These are phyloP conservation scores for Canariomyces notabilis DNA, from an alignment of 2,329 filamentous ascomycete genomes.

Conservation along the genomic window DNA sequence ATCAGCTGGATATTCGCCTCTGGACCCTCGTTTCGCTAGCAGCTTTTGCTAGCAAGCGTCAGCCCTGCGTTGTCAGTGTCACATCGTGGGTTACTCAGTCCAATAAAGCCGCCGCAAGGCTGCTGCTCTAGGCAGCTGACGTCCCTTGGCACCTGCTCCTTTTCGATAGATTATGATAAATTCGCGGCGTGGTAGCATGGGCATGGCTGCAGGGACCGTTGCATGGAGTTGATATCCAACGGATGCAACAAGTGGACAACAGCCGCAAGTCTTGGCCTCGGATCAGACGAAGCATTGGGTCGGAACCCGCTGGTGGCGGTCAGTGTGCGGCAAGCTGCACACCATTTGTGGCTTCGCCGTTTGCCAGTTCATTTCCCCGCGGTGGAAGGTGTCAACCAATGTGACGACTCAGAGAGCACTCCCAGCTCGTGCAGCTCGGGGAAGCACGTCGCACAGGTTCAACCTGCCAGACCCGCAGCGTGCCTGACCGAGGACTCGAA, in stretches of 20 bases:
- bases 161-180: not conserved
- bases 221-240: not conserved
- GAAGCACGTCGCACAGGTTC: too few relatives aligned
- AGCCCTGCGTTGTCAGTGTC: not conserved
- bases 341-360: too few relatives aligned
- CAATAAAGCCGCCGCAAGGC: not conserved
- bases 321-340: not conserved
- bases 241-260: not conserved
- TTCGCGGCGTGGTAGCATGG: not conserved
- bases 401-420: too few relatives aligned
- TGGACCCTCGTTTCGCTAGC: not conserved
- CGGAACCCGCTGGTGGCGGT: not conserved
- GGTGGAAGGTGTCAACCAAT: too few relatives aligned
- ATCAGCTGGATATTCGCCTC: too few relatives aligned
- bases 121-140: not conserved
- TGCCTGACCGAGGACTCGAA: too few relatives aligned
- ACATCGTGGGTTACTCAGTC: not conserved
- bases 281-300: not conserved
- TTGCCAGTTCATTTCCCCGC: too few relatives aligned
- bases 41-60: not conserved
- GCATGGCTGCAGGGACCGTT: not conserved
- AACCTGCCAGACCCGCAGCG: too few relatives aligned
- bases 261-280: not conserved
- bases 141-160: not conserved
- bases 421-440: too few relatives aligned